Conservation (phyloP, 73 alveolate genomes). For the Paramecium sonneborni region DNA sequence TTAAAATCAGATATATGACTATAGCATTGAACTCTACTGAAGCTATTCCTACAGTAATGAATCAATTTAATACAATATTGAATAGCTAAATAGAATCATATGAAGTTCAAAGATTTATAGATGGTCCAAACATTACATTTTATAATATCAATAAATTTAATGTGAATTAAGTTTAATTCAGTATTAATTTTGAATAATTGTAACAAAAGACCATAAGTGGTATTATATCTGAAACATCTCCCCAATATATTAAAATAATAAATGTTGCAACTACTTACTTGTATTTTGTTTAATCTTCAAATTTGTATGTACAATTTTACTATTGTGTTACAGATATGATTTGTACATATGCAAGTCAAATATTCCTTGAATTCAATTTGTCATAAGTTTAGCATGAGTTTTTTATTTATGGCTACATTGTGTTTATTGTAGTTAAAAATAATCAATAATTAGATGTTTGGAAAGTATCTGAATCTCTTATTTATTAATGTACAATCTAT, state of each 20-base stretch:
- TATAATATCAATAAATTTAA: neutral
- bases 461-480: neutral
- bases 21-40: neutral
- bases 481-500: neutral
- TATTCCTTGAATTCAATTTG: neutral
- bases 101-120: neutral
- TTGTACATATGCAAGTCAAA: neutral
- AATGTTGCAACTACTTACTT: neutral
- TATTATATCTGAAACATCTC: neutral
- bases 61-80: neutral
- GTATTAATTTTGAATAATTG: neutral
- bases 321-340: neutral
- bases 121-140: neutral
- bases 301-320: neutral
- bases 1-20: neutral
- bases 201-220: neutral
- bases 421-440: neutral
- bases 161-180: neutral
- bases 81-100: neutral
- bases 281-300: neutral
- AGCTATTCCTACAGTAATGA: neutral
- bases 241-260: neutral
- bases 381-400: neutral
- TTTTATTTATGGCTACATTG: neutral
- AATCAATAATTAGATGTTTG: neutral